Evolutionary conservation across 2,329 filamentous ascomycete genomes (phyloP).

Genomic region (Diplocarpon mali): DNA sequence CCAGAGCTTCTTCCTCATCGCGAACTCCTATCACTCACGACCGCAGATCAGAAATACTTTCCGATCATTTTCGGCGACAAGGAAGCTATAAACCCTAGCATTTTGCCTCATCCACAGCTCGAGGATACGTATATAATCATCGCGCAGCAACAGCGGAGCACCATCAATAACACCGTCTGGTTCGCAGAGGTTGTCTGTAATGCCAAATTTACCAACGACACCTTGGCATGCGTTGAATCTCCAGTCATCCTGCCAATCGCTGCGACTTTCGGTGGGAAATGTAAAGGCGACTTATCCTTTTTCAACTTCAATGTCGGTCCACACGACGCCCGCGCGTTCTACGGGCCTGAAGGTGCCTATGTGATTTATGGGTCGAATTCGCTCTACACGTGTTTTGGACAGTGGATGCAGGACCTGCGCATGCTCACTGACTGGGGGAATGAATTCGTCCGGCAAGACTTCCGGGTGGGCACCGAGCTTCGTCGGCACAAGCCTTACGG

Average conservation of each 20-base stretch:
- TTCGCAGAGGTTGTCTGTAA: constrained; percentile 39
- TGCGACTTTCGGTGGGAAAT: constrained; percentile 34
- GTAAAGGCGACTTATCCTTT: constrained; percentile 33
- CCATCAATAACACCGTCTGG: constrained; percentile 23
- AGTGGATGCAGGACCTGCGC: constrained; percentile 44
- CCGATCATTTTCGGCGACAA: constrained; percentile 35
- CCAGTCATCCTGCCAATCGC: constrained; percentile 36
- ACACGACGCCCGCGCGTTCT: constrained; percentile 47
- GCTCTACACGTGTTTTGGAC: constrained; percentile 41
- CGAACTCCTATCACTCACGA: constrained; percentile 32
- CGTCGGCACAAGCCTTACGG: constrained; percentile 36
- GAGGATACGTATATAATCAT: constrained; percentile 40
- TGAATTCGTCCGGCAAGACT: constrained; percentile 16
- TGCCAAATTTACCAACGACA: constrained; percentile 34
- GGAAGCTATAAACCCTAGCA: constrained; percentile 41
- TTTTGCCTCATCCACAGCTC: constrained; percentile 42
- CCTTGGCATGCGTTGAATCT: constrained; percentile 32
- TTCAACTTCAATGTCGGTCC: constrained; percentile 39
- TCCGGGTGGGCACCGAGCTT: constrained; percentile 36
- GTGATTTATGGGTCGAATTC: constrained; percentile 47
- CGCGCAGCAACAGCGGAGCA: constrained; percentile 33
- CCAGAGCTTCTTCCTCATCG: constrained; percentile 16
- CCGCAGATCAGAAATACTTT: constrained; percentile 37
- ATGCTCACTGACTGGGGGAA: constrained; percentile 35
- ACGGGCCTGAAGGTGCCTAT: constrained; percentile 39